Evolutionary conservation across 805 yeast genomes (phyloP), one percentile per base, ranked within the genome.

Genomic region (Saturnispora quitensis): DNA sequence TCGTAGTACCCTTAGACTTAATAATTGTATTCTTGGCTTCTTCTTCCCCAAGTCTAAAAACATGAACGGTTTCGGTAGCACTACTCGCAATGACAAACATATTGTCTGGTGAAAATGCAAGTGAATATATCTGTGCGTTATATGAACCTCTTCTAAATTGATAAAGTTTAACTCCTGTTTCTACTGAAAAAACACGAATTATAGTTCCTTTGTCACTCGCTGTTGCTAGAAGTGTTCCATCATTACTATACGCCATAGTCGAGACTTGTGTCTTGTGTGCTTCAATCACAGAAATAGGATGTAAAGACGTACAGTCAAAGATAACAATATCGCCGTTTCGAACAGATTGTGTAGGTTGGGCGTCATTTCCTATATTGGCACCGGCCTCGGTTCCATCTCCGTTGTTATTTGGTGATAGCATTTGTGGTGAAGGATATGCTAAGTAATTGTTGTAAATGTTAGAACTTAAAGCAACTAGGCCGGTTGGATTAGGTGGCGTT

Each of bases 161-260:
- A 55, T 77, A 82, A 28, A 88, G 68, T 58, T 83, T 82, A 27
- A 75, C 70, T 0, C 95, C 95, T 0, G 84, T 77, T 5, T 80
- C 78, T 0, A 90, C 86, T 17, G 84, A 75, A 62, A 91, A 93
- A 5, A 93, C 84, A 47, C 98, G 71, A 3, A 91, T 80, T 38
- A 93, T 82, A 0, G 98, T 90, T 3, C 99, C 99, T 63, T 88
- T 88, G 51, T 80, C 86, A 1, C 96, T 88, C 10, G 97, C 95
- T 0, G 97, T 89, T 0, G 97, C 97, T 47, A 91, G 73, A 55
- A 89, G 70, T 1, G 82, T 72, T 0, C 98, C 98, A 60, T 86
- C 90, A 31, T 73, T 72, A 57, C 88, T 86, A 35, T 93, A 68
- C 0, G 86, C 73, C 50, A 89, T 68, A 0, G 86, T 78, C 0